These are phyloP conservation scores for Tilletia horrida DNA, from an alignment of 1,284 basidiomycete genomes.

Conservation along the genomic window DNA sequence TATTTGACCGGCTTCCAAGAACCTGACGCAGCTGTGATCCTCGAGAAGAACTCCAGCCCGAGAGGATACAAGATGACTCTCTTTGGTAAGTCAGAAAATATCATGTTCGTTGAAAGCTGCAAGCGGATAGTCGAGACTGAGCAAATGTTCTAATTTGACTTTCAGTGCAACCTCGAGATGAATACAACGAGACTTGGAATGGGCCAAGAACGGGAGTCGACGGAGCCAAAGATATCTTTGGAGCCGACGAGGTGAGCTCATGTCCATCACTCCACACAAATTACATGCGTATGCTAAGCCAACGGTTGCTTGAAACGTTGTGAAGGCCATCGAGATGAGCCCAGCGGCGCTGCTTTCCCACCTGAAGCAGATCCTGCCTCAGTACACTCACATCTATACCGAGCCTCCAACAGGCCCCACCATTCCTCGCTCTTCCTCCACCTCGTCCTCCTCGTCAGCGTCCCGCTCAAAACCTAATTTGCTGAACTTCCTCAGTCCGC, in stretches of 20 bases:
- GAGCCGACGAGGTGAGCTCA: conserved; percentile 43
- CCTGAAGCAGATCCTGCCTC: conserved; percentile 39
- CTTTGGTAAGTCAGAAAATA: conserved; percentile 63
- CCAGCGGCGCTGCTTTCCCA: conserved; percentile 35
- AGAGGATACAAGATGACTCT: conserved; percentile 83
- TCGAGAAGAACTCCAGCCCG: conserved; percentile 50
- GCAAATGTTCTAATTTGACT: not conserved
- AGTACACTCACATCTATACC: conserved; percentile 46
- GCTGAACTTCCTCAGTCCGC: conserved; percentile 49
- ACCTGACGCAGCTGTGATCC: conserved; percentile 78
- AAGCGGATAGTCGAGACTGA: not conserved
- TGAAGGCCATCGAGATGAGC: conserved; percentile 35
- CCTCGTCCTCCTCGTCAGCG: conserved; percentile 17
- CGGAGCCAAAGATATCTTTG: conserved; percentile 48
- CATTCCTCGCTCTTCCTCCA: conserved; percentile 27
- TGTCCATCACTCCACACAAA: not conserved
- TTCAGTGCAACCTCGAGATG: conserved; percentile 64
- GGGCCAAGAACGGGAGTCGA: conserved; percentile 64
- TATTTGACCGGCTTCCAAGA: conserved; percentile 94
- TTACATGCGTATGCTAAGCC: not conserved
- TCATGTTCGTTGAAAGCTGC: not conserved
- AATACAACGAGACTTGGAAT: conserved; percentile 83
- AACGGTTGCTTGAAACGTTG: not conserved
- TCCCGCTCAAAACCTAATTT: conserved; percentile 30
- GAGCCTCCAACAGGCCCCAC: conserved; percentile 42